Conservation (phyloP, 2,329 filamentous ascomycete genomes). For the Daldinia eschscholtzii region DNA sequence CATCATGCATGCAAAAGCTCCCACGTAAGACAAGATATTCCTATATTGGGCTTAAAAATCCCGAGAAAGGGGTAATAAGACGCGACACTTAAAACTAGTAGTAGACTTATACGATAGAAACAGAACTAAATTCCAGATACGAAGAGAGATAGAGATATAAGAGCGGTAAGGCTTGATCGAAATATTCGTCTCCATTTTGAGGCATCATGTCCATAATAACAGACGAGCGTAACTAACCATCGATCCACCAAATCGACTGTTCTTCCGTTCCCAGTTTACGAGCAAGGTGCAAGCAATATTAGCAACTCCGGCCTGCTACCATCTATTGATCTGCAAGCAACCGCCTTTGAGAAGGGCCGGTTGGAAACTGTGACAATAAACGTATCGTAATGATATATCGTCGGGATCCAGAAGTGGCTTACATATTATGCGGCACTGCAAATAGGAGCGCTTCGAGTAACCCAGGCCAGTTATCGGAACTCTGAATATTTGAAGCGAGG, state of each 20-base stretch:
- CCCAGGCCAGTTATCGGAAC: conserved; percentile 20
- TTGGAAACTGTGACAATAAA: conserved; percentile 36
- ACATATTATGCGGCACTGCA: conserved; percentile 23
- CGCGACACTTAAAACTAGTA: conserved; percentile 5
- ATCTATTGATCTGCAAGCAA: conserved; percentile 34
- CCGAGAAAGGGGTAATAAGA: conserved; percentile 19
- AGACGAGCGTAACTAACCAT: conserved; percentile 26
- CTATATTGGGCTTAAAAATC: conserved; percentile 7
- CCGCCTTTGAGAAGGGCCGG: conserved; percentile 24
- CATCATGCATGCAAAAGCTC: conserved; percentile 27
- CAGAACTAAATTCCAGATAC: conserved; percentile 7
- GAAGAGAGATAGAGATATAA: conserved; percentile 14
- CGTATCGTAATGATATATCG: conserved; percentile 33
- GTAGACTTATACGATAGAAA: conserved; percentile 3
- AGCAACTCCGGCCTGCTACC: conserved; percentile 32
- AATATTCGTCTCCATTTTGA: conserved; percentile 22
- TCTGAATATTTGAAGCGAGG: conserved; percentile 36
- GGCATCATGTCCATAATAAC: conserved; percentile 20
- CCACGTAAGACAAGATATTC: conserved; percentile 30
- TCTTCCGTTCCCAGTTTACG: conserved; percentile 27
- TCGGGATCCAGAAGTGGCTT: conserved; percentile 20
- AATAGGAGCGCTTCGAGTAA: conserved; percentile 26
- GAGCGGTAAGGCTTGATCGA: conserved; percentile 10
- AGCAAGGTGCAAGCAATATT: conserved; percentile 18
- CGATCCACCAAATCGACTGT: conserved; percentile 27